Percentiles rank a stretch among this genome's conserved stretches.
Conservation (phyloP, 352 stramenopile genomes). For the Phytophthora fragariae region DNA sequence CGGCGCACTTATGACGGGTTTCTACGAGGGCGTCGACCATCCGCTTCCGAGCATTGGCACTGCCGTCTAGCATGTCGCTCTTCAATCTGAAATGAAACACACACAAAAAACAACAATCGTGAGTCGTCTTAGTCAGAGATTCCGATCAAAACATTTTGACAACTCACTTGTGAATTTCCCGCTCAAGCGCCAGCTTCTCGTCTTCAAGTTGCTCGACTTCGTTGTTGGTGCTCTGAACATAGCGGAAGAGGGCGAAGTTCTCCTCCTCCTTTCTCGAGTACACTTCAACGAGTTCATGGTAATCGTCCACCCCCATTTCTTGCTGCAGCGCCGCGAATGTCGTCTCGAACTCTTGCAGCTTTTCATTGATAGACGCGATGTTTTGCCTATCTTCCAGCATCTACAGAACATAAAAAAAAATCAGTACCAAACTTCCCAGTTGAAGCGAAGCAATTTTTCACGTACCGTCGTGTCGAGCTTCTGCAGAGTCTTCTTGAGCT, state of each 20-base stretch:
- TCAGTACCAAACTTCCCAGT: neutral
- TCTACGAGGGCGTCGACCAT: constrained; percentile 81
- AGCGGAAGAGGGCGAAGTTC: constrained; percentile 83
- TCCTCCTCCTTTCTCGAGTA: constrained; percentile 83
- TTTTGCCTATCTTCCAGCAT: constrained; percentile 75
- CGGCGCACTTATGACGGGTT: constrained; percentile 65
- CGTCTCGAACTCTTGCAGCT: constrained; percentile 77
- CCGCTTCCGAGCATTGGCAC: constrained; percentile 66
- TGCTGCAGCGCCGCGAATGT: constrained; percentile 69
- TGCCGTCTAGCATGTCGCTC: constrained; percentile 73
- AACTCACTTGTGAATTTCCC: constrained; percentile 67
- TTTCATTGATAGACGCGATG: constrained; percentile 74
- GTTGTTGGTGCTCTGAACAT: constrained; percentile 84
- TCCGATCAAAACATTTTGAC: neutral
- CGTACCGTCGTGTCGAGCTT: constrained; percentile 66
- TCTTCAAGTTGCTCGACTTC: constrained; percentile 86
- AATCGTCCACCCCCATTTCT: constrained; percentile 73
- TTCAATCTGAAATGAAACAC: constrained; percentile 41
- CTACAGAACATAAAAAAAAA: constrained; percentile 33
- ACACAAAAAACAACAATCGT: neutral
- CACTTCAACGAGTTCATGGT: constrained; percentile 61
- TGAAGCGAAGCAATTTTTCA: neutral
- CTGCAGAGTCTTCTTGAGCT: constrained; percentile 73
- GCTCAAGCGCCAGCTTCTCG: constrained; percentile 66
- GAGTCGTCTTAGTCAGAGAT: neutral